Evolutionary conservation across 1,284 basidiomycete species (phyloP).

Genomic region (Fomitopsis palustris): DNA sequence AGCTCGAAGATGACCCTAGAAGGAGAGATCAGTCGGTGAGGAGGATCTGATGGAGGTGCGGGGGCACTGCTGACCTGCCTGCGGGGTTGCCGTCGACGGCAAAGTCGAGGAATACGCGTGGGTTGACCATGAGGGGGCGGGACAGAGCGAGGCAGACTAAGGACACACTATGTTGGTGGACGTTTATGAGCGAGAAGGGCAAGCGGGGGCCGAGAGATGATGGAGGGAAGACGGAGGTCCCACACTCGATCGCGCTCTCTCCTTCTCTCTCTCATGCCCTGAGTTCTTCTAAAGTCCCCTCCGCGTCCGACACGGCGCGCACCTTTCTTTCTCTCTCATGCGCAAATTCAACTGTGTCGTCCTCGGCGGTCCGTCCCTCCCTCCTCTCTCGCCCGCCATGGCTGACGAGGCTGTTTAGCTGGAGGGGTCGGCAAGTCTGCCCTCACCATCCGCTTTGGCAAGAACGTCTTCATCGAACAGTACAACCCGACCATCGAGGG

Average conservation of each 20-base stretch:
- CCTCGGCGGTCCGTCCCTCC: slow-evolving; percentile 60
- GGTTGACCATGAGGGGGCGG: slow-evolving; percentile 36
- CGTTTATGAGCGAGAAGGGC: background rate
- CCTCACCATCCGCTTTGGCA: slow-evolving; percentile 66
- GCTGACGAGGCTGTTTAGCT: slow-evolving; percentile 49
- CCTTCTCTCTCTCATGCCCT: background rate
- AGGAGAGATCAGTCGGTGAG: background rate
- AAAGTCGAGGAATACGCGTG: slow-evolving; percentile 72
- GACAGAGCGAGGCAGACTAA: background rate
- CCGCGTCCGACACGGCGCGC: background rate
- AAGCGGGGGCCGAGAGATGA: background rate
- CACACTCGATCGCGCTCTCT: background rate
- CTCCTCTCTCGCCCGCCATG: slow-evolving; percentile 1
- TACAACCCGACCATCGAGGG: slow-evolving; percentile 87
- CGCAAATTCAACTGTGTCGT: slow-evolving; percentile 73
- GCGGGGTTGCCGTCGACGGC: slow-evolving; percentile 45
- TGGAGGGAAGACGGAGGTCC: background rate
- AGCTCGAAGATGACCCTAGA: slow-evolving; percentile 78
- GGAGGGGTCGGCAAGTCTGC: slow-evolving; percentile 86
- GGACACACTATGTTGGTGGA: background rate
- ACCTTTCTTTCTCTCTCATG: slow-evolving; percentile 32
- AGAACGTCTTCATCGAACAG: slow-evolving; percentile 68
- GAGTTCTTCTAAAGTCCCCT: background rate
- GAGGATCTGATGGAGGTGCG: background rate
- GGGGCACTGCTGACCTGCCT: slow-evolving; percentile 49